phyloP scores from a whole-genome alignment of 805 yeast genomes.

The Candida glaebosa region DNA sequence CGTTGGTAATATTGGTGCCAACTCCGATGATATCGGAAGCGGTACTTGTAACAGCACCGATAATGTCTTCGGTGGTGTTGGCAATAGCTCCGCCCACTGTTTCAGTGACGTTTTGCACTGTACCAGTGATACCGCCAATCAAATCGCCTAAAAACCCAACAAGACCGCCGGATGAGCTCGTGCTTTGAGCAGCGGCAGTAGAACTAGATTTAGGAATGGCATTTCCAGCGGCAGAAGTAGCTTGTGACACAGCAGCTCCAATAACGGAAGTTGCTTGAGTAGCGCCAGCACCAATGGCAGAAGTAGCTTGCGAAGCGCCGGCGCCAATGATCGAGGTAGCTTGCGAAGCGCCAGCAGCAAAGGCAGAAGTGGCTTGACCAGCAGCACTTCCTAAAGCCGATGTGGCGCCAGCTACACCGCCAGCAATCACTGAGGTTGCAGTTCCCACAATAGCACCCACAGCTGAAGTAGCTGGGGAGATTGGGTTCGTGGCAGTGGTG shows the following conservation, averaged over 20 bases:
- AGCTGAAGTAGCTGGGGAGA: background rate
- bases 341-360: background rate
- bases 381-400: background rate
- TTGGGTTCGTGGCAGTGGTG: background rate
- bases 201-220: background rate
- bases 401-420: background rate
- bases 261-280: background rate
- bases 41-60: constrained; percentile 3
- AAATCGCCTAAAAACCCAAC: constrained; percentile 3
- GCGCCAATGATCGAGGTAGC: background rate
- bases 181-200: background rate
- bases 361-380: background rate
- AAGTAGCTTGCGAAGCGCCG: background rate
- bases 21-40: constrained; percentile 5
- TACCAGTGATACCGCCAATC: constrained; percentile 7
- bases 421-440: background rate
- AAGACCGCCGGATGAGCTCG: background rate
- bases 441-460: background rate
- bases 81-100: constrained; percentile 1
- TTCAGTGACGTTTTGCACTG: background rate
- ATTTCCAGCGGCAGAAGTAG: background rate
- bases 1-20: constrained; percentile 1
- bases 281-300: background rate
- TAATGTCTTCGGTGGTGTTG: constrained; percentile 3
- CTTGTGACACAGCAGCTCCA: background rate